Conservation (phyloP, 2,329 filamentous ascomycete species). For the Lasiodiplodia gonubiensis region DNA sequence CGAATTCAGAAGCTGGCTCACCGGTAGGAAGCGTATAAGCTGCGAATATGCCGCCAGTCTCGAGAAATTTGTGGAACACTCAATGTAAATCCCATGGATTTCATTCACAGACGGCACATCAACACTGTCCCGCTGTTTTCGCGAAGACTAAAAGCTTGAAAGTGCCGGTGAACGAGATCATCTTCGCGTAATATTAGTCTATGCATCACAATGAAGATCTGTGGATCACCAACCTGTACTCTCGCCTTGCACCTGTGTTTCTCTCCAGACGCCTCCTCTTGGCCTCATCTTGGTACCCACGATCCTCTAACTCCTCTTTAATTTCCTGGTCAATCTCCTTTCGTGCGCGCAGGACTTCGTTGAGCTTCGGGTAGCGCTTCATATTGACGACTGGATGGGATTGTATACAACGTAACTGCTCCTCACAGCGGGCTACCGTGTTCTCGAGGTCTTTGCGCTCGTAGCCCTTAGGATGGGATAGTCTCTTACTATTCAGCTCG, state of each 20-base stretch:
- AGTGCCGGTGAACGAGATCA: neutral
- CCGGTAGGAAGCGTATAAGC: neutral
- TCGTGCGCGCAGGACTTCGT: slow-evolving; percentile 55
- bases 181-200: neutral
- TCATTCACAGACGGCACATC: neutral
- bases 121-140: neutral
- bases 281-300: slow-evolving; percentile 61
- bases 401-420: slow-evolving; percentile 85
- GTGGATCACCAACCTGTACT: slow-evolving; percentile 35
- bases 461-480: slow-evolving; percentile 76
- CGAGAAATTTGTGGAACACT: neutral
- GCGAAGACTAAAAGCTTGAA: neutral
- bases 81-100: neutral
- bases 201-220: neutral
- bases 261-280: slow-evolving; percentile 50
- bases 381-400: slow-evolving; percentile 64
- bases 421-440: slow-evolving; percentile 77
- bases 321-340: slow-evolving; percentile 72
- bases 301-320: slow-evolving; percentile 68
- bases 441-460: slow-evolving; percentile 75
- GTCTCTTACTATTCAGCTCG: slow-evolving; percentile 73
- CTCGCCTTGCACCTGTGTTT: slow-evolving; percentile 52
- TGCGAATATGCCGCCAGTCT: neutral
- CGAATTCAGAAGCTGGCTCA: neutral
- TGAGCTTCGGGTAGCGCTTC: slow-evolving; percentile 16